Percentiles rank a stretch among this genome's conserved stretches.
These are phyloP conservation scores for Bullera alba DNA, from an alignment of 768 basidiomycete species.

Conservation along the genomic window DNA sequence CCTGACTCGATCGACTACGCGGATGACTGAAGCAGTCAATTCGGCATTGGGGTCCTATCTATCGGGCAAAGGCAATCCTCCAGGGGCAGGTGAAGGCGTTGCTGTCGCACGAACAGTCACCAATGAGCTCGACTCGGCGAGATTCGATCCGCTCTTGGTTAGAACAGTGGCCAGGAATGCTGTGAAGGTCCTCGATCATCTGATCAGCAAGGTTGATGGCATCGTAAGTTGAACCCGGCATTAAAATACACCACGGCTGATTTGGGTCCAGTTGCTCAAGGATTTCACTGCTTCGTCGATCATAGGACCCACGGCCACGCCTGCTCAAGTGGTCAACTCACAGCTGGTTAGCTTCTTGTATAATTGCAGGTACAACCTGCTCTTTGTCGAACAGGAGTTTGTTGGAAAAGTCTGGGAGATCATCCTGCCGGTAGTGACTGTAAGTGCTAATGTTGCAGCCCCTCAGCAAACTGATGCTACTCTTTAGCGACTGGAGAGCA, in stretches of 20 bases:
- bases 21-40: slow-evolving; percentile 73
- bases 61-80: slow-evolving; percentile 62
- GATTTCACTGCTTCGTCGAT: slow-evolving; percentile 74
- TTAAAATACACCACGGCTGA: neutral
- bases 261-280: slow-evolving; percentile 58
- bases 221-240: slow-evolving; percentile 54
- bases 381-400: slow-evolving; percentile 64
- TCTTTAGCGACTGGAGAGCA: slow-evolving; percentile 8
- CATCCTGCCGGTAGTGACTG: slow-evolving; percentile 58
- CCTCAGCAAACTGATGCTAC: neutral
- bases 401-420: slow-evolving; percentile 55
- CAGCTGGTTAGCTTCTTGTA: slow-evolving; percentile 72
- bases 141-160: slow-evolving; percentile 84
- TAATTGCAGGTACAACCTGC: slow-evolving; percentile 63
- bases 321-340: slow-evolving; percentile 70
- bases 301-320: slow-evolving; percentile 67
- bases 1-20: slow-evolving; percentile 70
- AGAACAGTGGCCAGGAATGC: slow-evolving; percentile 70
- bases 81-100: slow-evolving; percentile 67
- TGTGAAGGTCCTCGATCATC: slow-evolving; percentile 61
- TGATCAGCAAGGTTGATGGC: slow-evolving; percentile 59
- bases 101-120: slow-evolving; percentile 67
- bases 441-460: slow-evolving; percentile 33
- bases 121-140: slow-evolving; percentile 87
- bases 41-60: slow-evolving; percentile 58